Evolutionary conservation across 2,329 filamentous ascomycete species (phyloP).

Genomic region (Fusarium austroafricanum): DNA sequence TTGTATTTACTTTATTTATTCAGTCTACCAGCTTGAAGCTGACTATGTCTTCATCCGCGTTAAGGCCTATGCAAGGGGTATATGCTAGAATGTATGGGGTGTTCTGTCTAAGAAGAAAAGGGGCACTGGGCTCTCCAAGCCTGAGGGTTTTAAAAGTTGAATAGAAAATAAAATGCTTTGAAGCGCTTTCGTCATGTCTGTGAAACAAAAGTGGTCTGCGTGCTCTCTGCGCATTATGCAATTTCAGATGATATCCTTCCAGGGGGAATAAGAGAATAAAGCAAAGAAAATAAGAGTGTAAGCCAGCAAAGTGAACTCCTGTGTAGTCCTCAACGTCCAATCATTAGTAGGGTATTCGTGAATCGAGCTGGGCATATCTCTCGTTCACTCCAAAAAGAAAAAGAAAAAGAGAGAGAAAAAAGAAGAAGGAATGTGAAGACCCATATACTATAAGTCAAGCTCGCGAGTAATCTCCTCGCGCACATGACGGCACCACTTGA

Average conservation of each 20-base stretch:
- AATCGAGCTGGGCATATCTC: conserved; percentile 10
- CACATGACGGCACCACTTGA: conserved; percentile 85
- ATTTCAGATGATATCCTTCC: conserved; percentile 36
- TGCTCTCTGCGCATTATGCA: conserved; percentile 42
- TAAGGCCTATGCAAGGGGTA: conserved; percentile 52
- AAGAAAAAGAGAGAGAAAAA: conserved; percentile 2
- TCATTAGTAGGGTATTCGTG: conserved; percentile 39
- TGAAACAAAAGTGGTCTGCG: conserved; percentile 15
- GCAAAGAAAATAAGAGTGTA: conserved; percentile 11
- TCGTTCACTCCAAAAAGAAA: conserved; percentile 5
- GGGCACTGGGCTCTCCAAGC: conserved; percentile 25
- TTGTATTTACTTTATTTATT: conserved; percentile 29
- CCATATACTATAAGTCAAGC: conserved; percentile 53
- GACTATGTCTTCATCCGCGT: conserved; percentile 45
- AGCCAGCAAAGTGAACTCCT: conserved; percentile 42
- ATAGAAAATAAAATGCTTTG: conserved; percentile 29
- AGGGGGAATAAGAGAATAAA: conserved; percentile 10
- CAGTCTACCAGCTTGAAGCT: conserved; percentile 37
- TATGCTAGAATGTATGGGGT: conserved; percentile 50
- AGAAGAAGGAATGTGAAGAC: conserved; percentile 1
- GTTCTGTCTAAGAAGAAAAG: conserved; percentile 26
- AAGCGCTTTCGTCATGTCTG: conserved; percentile 23
- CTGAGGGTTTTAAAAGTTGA: conserved; percentile 20
- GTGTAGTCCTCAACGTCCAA: conserved; percentile 42
- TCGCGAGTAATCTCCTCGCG: conserved; percentile 86